Base-by-base conservation (phyloP, 345 rosid species). In the Rhodomyrtus tomentosa region DNA sequence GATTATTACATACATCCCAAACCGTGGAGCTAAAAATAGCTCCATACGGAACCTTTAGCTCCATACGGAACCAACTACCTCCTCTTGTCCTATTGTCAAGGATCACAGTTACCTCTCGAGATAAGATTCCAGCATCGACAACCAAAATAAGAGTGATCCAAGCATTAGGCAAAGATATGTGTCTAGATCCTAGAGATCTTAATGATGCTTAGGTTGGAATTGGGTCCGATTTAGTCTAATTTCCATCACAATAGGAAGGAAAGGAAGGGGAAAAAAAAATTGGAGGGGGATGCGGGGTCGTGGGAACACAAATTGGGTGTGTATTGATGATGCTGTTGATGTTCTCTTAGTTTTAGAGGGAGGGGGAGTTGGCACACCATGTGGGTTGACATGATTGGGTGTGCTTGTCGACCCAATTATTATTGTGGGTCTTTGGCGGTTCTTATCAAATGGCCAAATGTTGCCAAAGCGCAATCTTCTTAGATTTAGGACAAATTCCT, bases 41-140 rank as follows among this genome's bases (percentile, higher is more conserved):
- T 10, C 50, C 50, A 49, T 49, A 49, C 11, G 14, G 8, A 11
- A 49, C 50, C 13, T n/a, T n/a, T 11, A 14, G 50, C 50, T 10
- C 50, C 50, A 49, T 49, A 49, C 11, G 14, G 8, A 11, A 49
- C 50, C 13, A 10, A 49, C 14, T 49, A 11, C 50, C 14, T 49
- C 50, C 50, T 49, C 50, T 18, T 8, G 3, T 68, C 16, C 24
- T 1, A 4, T 29, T 1, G 27, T 7, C 36, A 29, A 1, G 40
- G 15, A 29, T 16, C 12, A 3, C 16, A 15, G 40, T 62, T 7
- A 4, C 12, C 24, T 68, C 5, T 4, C 74, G 7, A 29, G 74
- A 20, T 62, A 62, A 62, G 5, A 32, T 29, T 62, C 20, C 0
- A 20, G 1, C 12, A 1, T 4, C 6, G 0, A 0, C 4, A 20